Percentiles rank a stretch among this genome's conserved stretches.
These are phyloP conservation scores for Entoloma clypeatum DNA, from an alignment of 1,284 basidiomycete genomes.

Conservation along the genomic window DNA sequence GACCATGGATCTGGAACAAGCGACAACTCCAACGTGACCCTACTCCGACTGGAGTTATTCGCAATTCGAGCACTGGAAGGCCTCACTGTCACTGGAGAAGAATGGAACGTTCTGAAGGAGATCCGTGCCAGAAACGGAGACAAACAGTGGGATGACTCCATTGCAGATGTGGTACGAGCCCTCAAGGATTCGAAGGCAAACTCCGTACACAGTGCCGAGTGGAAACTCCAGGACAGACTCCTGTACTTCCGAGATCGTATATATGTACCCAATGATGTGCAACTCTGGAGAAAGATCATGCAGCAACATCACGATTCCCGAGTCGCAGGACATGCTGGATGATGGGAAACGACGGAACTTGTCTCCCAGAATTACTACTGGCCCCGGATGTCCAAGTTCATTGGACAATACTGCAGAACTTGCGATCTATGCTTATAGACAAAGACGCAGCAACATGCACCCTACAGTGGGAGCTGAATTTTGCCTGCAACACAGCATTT, in stretches of 20 bases:
- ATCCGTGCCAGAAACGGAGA: background rate
- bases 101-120: background rate
- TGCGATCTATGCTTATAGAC: no score
- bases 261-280: background rate
- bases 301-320: conserved; percentile 1
- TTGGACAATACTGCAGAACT: no score
- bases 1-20: conserved; percentile 29
- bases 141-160: background rate
- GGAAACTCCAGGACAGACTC: background rate
- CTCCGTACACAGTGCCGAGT: background rate
- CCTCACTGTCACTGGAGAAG: background rate
- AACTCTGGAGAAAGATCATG: background rate
- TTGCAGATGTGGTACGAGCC: background rate
- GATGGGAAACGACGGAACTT: no score
- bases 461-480: no score
- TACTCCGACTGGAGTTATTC: conserved; percentile 25
- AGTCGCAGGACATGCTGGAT: background rate
- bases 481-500: no score
- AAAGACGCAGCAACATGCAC: no score
- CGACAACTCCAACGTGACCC: conserved; percentile 27
- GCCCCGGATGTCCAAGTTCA: no score
- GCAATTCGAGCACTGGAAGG: background rate
- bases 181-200: background rate
- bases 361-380: background rate
- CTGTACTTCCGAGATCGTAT: background rate